These are phyloP conservation scores for Cynanchum wilfordii DNA, from an alignment of 257 asterid genomes.

Conservation along the genomic window DNA sequence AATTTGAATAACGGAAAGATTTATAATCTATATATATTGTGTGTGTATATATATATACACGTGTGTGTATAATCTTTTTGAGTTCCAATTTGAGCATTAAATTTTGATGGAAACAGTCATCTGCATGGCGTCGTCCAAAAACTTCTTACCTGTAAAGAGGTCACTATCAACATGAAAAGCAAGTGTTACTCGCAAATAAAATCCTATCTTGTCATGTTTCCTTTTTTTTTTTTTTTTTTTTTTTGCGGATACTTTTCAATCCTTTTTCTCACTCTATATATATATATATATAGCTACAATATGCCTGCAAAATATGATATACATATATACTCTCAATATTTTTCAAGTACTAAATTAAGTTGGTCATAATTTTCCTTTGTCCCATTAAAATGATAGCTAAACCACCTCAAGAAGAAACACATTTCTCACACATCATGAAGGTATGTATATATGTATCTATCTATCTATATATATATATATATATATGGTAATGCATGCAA, in stretches of 20 bases:
- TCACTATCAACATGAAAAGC: constrained; percentile 19
- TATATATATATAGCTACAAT: not conserved
- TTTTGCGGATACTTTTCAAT: not conserved
- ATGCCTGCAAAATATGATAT: not conserved
- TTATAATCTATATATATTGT: too few relatives aligned
- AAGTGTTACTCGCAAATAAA: constrained; percentile 15
- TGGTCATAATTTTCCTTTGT: too few relatives aligned
- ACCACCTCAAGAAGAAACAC: not conserved
- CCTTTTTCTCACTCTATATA: constrained; percentile 12
- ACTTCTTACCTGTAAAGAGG: constrained; percentile 25
- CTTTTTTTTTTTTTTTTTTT: constrained; percentile 13
- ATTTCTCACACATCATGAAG: constrained; percentile 3
- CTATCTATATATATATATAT: too few relatives aligned
- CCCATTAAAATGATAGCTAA: constrained; percentile 6
- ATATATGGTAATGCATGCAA: too few relatives aligned
- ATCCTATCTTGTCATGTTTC: constrained; percentile 18
- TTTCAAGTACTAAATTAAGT: not conserved
- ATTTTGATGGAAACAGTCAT: constrained; percentile 24
- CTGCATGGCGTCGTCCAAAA: constrained; percentile 6
- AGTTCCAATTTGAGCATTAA: constrained; percentile 27
- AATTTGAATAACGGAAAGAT: too few relatives aligned
- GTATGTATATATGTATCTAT: not conserved
- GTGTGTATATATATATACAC: too few relatives aligned
- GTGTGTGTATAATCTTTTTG: not conserved
- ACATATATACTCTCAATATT: too few relatives aligned